Evolutionary conservation across 2,329 filamentous ascomycete species (phyloP).

Genomic region (Aureobasidium namibiae): DNA sequence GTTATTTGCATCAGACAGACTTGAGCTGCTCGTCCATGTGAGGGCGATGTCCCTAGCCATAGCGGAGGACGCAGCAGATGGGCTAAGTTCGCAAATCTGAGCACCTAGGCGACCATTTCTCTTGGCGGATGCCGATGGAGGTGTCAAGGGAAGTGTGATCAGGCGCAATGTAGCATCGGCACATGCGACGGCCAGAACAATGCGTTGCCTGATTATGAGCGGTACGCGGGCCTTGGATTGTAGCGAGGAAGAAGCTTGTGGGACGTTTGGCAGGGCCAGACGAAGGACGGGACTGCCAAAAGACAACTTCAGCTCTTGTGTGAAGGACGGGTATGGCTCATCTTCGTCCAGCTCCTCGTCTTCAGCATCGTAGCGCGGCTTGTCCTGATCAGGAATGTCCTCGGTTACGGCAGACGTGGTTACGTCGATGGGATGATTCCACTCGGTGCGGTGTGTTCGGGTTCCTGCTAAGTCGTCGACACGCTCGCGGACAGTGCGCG

Average conservation of each 20-base stretch:
- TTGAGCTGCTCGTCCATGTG: constrained; percentile 37
- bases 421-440: constrained; percentile 1
- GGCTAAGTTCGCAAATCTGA: constrained; percentile 40
- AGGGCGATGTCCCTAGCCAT: constrained; percentile 44
- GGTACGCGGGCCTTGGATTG: background rate
- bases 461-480: background rate
- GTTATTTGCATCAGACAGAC: constrained; percentile 1
- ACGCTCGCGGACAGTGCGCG: constrained; percentile 6
- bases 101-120: constrained; percentile 31
- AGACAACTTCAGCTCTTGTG: constrained; percentile 47
- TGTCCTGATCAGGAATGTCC: background rate
- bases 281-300: constrained; percentile 46
- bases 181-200: constrained; percentile 49
- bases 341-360: constrained; percentile 52
- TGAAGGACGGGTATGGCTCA: constrained; percentile 45
- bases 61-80: constrained; percentile 41
- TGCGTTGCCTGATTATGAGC: constrained; percentile 33
- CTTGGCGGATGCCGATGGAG: constrained; percentile 38
- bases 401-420: background rate
- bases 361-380: constrained; percentile 32
- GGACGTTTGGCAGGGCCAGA: constrained; percentile 41
- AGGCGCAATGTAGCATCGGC: constrained; percentile 49
- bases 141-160: constrained; percentile 46
- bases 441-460: background rate
- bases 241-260: constrained; percentile 14